Conservation (phyloP, 768 basidiomycete genomes). For the Xerocomus brunneocitrinus region DNA sequence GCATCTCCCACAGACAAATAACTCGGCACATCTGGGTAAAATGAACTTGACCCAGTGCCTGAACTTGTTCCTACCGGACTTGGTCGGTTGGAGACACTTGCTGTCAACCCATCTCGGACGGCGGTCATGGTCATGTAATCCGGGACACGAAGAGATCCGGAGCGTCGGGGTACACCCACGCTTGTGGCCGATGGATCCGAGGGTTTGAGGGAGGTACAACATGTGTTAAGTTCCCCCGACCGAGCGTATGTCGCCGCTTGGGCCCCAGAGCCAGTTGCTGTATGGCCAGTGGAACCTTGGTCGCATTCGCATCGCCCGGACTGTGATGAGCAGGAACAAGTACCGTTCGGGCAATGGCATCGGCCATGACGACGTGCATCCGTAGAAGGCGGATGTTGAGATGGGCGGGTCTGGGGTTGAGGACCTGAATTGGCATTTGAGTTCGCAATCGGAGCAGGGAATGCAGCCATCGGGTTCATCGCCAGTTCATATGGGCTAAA, state of each 20-base stretch:
- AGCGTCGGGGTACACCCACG: constrained; percentile 8
- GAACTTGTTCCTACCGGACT: constrained; percentile 10
- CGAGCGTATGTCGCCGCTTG: constrained; percentile 26
- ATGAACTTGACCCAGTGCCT: constrained; percentile 7
- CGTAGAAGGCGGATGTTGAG: constrained; percentile 17
- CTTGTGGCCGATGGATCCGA: constrained; percentile 8
- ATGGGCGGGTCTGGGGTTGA: constrained; percentile 1
- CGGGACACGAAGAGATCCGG: constrained; percentile 24
- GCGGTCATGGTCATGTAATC: constrained; percentile 33
- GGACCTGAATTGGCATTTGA: constrained; percentile 7
- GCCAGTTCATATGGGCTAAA: constrained; percentile 31
- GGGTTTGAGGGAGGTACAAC: constrained; percentile 9
- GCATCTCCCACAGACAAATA: constrained; percentile 22
- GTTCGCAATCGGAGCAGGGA: constrained; percentile 9
- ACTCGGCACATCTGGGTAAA: constrained; percentile 22
- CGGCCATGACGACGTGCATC: constrained; percentile 30
- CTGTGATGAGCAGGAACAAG: constrained; percentile 32
- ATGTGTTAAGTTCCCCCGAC: constrained; percentile 33
- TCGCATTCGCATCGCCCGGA: constrained; percentile 31
- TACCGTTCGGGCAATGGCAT: constrained; percentile 31
- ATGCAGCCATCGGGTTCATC: constrained; percentile 17
- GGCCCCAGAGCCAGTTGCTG: constrained; percentile 1
- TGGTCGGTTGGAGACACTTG: constrained; percentile 19
- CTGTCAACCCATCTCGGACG: constrained; percentile 26
- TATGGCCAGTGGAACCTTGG: constrained; percentile 16